A percentile compares a stretch with the other conserved stretches of the same genome.
Evolutionary conservation across 768 basidiomycete genomes (phyloP).

Genomic region (button mushroom (Agaricus bisporus)): DNA sequence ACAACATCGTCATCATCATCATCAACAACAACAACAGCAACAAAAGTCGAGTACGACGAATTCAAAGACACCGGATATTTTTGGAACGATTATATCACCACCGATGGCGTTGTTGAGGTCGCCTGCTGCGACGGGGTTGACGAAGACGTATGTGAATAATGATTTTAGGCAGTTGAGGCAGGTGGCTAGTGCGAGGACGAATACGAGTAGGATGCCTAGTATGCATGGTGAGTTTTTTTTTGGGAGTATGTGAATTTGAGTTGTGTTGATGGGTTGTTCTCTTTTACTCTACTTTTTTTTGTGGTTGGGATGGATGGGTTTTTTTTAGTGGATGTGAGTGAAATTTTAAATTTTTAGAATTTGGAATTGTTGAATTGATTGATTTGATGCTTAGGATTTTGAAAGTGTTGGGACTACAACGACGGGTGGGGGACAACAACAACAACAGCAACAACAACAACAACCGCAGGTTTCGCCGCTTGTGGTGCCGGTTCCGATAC

Average conservation of each 20-base stretch:
- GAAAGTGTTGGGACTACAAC: not conserved
- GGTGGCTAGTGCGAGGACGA: constrained; percentile 62
- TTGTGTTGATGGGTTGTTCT: not conserved
- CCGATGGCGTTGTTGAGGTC: constrained; percentile 65
- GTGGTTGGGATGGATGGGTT: not conserved
- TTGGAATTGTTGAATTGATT: not conserved
- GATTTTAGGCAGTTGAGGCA: constrained; percentile 77
- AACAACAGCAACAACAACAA: too few species aligned
- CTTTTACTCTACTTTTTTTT: not conserved
- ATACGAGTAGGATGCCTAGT: constrained; percentile 83
- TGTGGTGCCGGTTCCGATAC: constrained; percentile 6
- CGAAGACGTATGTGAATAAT: constrained; percentile 76
- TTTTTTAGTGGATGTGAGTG: constrained; percentile 2
- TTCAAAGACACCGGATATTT: constrained; percentile 48
- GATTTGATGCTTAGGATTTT: constrained; percentile 3
- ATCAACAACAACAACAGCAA: constrained; percentile 2
- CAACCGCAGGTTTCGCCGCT: constrained; percentile 1
- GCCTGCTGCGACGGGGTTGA: constrained; percentile 69
- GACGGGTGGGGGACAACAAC: too few species aligned
- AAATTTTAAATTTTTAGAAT: too few species aligned
- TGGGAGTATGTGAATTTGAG: too few species aligned
- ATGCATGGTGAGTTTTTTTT: constrained; percentile 52
- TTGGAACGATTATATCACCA: constrained; percentile 66
- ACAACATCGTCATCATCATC: not conserved
- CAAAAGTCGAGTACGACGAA: constrained; percentile 25